phyloP scores from a whole-genome alignment of 2,329 filamentous ascomycete genomes.

The Paracamarosporium sp. region DNA sequence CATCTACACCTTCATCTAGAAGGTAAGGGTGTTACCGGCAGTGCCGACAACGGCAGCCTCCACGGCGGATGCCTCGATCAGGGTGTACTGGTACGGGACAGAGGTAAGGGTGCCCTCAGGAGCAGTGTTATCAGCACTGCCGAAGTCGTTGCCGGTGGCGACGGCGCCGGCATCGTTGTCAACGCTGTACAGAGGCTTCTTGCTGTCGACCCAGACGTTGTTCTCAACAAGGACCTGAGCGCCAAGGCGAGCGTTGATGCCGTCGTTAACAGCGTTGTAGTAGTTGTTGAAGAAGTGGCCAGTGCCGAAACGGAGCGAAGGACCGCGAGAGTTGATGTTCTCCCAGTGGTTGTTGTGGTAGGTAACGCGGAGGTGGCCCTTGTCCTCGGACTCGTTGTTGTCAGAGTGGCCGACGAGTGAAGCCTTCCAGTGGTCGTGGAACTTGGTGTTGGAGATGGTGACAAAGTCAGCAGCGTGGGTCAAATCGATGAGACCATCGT shows the following conservation, averaged over 20 bases:
- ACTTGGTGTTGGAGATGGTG: conserved; percentile 60
- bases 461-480: conserved; percentile 70
- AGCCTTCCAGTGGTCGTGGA: conserved; percentile 68
- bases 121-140: conserved; percentile 40
- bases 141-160: conserved; percentile 48
- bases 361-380: conserved; percentile 67
- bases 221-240: conserved; percentile 53
- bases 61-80: conserved; percentile 43
- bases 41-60: conserved; percentile 48
- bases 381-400: conserved; percentile 65
- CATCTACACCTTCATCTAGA: conserved; percentile 24
- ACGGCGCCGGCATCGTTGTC: conserved; percentile 43
- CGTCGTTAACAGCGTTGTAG: conserved; percentile 46
- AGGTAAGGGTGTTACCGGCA: conserved; percentile 48
- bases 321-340: conserved; percentile 69
- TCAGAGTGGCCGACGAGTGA: conserved; percentile 67
- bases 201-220: conserved; percentile 44
- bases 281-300: conserved; percentile 66
- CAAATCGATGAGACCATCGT: conserved; percentile 70
- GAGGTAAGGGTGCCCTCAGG: conserved; percentile 38
- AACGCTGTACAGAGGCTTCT: conserved; percentile 44
- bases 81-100: conserved; percentile 43
- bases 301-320: conserved; percentile 71
- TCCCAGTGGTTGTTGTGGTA: conserved; percentile 71
- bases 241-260: conserved; percentile 51